A percentile compares a stretch with the other conserved stretches of the same genome.
phyloP scores from a whole-genome alignment of 2,329 filamentous ascomycete species.

The Parasarocladium wereldwijsianum region DNA sequence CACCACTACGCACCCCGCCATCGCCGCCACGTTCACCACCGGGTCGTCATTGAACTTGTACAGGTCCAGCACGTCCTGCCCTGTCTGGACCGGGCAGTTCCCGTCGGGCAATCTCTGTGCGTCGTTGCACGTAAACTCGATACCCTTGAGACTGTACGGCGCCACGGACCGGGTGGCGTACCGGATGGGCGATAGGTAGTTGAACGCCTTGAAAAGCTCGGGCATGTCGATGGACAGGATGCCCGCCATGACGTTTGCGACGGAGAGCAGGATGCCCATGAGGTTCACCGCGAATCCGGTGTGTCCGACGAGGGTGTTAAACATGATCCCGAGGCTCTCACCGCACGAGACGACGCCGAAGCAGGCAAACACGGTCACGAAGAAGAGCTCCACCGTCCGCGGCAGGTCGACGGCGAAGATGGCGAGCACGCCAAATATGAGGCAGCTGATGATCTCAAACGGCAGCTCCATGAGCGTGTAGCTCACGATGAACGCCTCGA shows the following conservation, averaged over 20 bases:
- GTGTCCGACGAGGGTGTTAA: slow-evolving; percentile 61
- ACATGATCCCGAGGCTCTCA: slow-evolving; percentile 63
- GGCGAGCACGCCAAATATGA: slow-evolving; percentile 50
- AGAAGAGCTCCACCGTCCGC: slow-evolving; percentile 47
- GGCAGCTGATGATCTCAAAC: slow-evolving; percentile 52
- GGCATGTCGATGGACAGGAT: slow-evolving; percentile 58
- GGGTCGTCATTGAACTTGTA: slow-evolving; percentile 52
- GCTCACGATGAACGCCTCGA: slow-evolving; percentile 54
- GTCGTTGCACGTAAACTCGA: slow-evolving; percentile 48
- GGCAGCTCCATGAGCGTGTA: slow-evolving; percentile 59
- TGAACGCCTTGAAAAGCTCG: slow-evolving; percentile 49
- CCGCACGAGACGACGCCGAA: slow-evolving; percentile 65
- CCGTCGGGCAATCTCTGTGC: slow-evolving; percentile 45
- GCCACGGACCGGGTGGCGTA: slow-evolving; percentile 54
- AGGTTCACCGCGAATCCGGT: slow-evolving; percentile 65
- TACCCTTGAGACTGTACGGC: slow-evolving; percentile 44
- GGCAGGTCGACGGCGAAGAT: slow-evolving; percentile 51
- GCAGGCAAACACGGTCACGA: slow-evolving; percentile 51
- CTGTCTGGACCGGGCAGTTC: slow-evolving; percentile 47
- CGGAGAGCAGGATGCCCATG: slow-evolving; percentile 52
- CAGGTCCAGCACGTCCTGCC: slow-evolving; percentile 49
- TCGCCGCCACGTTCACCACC: slow-evolving; percentile 42
- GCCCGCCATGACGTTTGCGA: slow-evolving; percentile 58
- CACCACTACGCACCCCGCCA: slow-evolving; percentile 47
- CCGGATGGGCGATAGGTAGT: slow-evolving; percentile 57